Base-by-base conservation (phyloP, 2,329 filamentous ascomycete species). In the Clonostachys solani region DNA sequence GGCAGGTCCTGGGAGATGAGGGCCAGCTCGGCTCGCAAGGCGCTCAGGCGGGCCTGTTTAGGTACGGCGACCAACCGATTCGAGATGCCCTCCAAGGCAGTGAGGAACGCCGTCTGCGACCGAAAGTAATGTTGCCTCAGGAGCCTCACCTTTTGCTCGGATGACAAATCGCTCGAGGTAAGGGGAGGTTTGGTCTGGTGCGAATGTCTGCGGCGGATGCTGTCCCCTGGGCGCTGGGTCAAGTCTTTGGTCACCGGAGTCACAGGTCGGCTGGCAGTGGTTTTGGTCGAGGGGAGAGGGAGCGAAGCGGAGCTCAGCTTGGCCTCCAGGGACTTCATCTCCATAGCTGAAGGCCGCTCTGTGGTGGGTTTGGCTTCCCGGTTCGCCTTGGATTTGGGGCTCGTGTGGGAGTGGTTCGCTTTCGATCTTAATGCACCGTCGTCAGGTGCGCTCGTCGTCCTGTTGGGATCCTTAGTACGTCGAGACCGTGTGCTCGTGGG, bases 41-140 rank as follows among this genome's bases (percentile, higher is more conserved):
- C 89, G 64, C 89, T 94, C 56, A 94, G 75, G 33, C 89, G 82
- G 38, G 89, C 89, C 34, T 84, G 82, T 61, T 94, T 94, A 2
- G 89, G 89, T 6, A 94, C 89, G 46, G 86, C 77, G 6, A 94
- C 87, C 41, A 94, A 71, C n/a, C 88, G 83, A 60, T 90, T 92
- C 4, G 89, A 94, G 46, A 94, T 92, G 54, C 87, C 86, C 62
- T 92, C 87, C 15, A 94, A 74, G 2, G 89, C 89, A 5, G 84
- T 87, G 50, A 94, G 62, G 59, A 94, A 92, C 55, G 89, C 86
- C 1, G 87, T 92, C 64, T 94, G 80, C 50, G 83, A 89, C 46
- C 87, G 77, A 61, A 92, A 94, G 63, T 94, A 94, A 62, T 94
- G 89, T 50, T 91, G 87, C 47, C 87, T 75, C 50, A 94, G 62